Evolutionary conservation across 768 basidiomycete genomes (phyloP).

Genomic region (Amanita pseudoporphyria): DNA sequence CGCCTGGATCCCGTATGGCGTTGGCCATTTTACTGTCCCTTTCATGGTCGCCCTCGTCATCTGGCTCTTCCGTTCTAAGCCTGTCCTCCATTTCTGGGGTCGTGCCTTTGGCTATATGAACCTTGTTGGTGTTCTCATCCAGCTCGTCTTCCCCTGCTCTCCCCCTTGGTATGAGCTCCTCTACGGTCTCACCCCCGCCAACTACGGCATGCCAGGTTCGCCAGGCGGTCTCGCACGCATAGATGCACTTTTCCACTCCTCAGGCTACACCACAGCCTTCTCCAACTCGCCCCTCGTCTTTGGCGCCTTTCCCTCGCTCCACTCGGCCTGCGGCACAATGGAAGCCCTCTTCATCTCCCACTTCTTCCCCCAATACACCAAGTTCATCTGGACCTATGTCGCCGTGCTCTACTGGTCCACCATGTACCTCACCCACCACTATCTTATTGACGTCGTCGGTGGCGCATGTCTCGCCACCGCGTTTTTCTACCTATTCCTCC

Average conservation of each 20-base stretch:
- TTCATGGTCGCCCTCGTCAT: constrained; percentile 78
- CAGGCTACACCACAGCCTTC: constrained; percentile 73
- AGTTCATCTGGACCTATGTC: constrained; percentile 75
- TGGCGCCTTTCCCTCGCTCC: constrained; percentile 93
- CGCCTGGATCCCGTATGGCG: constrained; percentile 97
- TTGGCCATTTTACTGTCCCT: constrained; percentile 82
- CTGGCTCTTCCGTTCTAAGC: constrained; percentile 84
- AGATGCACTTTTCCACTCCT: constrained; percentile 72
- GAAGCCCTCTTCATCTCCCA: constrained; percentile 90
- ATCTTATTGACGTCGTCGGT: constrained; percentile 94
- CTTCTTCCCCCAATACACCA: constrained; percentile 75
- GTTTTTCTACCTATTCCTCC: constrained; percentile 84
- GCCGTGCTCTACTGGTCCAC: constrained; percentile 93
- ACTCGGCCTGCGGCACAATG: constrained; percentile 84
- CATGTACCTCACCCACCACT: constrained; percentile 98
- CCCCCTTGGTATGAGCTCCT: constrained; percentile 98
- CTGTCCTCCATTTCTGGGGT: constrained; percentile 76
- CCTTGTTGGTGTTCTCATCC: constrained; percentile 76
- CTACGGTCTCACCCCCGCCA: constrained; percentile 90
- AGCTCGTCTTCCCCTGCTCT: constrained; percentile 86
- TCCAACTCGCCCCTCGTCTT: constrained; percentile 88
- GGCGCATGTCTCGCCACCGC: constrained; percentile 85
- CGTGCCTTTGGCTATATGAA: constrained; percentile 91
- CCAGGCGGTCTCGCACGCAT: constrained; percentile 91
- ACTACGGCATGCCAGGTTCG: constrained; percentile 87